These are phyloP conservation scores for Leccinum ponderosum DNA, from an alignment of 1,284 basidiomycete genomes.

Conservation along the genomic window DNA sequence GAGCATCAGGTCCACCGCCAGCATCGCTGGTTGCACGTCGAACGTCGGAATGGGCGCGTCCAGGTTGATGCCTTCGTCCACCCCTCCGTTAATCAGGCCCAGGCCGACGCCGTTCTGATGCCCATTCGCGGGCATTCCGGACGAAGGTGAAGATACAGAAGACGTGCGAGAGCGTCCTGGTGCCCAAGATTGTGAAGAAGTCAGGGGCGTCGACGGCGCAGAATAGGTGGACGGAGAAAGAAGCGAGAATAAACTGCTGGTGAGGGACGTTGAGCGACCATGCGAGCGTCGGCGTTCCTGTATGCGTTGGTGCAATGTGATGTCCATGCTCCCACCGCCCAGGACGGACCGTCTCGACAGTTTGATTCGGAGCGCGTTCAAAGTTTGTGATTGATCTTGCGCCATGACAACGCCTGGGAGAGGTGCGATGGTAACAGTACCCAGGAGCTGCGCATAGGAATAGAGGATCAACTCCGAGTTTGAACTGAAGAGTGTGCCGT, in stretches of 20 bases:
- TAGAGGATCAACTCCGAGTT: conserved; percentile 79
- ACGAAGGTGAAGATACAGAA: conserved; percentile 15
- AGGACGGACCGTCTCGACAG: conserved; percentile 52
- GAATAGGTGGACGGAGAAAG: conserved; percentile 42
- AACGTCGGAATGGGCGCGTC: conserved; percentile 78
- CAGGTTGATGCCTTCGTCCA: conserved; percentile 52
- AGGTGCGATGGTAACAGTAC: conserved; percentile 51
- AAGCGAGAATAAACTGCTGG: conserved; percentile 55
- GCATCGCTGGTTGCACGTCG: conserved; percentile 79
- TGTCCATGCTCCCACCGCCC: conserved; percentile 80
- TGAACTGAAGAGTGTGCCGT: conserved; percentile 42
- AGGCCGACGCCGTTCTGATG: conserved; percentile 22
- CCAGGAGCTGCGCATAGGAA: conserved; percentile 83
- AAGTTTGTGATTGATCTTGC: conserved; percentile 41
- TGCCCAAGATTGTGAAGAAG: conserved; percentile 29
- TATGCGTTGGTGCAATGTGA: conserved; percentile 43
- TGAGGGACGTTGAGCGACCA: conserved; percentile 53
- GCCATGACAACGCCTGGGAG: conserved; percentile 33
- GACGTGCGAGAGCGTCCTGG: conserved; percentile 21
- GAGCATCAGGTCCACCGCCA: conserved; percentile 79
- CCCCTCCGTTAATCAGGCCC: conserved; percentile 19
- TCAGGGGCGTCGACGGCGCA: conserved; percentile 22
- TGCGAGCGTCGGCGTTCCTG: conserved; percentile 41
- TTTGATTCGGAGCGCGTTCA: conserved; percentile 49
- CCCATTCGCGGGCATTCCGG: conserved; percentile 5